phyloP scores from a whole-genome alignment of 352 stramenopile species.

The Phytophthora fragariaefolia region DNA sequence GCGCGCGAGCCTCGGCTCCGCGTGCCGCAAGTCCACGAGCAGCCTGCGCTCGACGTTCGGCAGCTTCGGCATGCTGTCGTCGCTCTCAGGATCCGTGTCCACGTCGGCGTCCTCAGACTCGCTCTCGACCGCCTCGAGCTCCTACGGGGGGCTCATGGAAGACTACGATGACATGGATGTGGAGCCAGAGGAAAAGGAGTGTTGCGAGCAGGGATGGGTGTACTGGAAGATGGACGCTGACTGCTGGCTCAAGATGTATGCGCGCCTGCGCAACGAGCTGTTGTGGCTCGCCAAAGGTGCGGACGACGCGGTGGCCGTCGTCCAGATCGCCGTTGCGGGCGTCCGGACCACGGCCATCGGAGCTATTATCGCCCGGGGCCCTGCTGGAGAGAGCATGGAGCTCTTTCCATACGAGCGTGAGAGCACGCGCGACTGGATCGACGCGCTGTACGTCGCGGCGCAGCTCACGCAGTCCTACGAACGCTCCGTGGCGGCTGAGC shows the following conservation, averaged over 20 bases:
- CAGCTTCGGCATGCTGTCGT: slow-evolving; percentile 48
- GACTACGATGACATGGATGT: slow-evolving; percentile 39
- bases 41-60: slow-evolving; percentile 37
- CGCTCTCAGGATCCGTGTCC: slow-evolving; percentile 31
- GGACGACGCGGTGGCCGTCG: slow-evolving; percentile 47
- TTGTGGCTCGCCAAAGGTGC: slow-evolving; percentile 69
- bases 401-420: slow-evolving; percentile 74
- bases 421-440: slow-evolving; percentile 60
- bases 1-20: slow-evolving; percentile 23
- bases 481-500: slow-evolving; percentile 44
- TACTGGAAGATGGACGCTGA: slow-evolving; percentile 72
- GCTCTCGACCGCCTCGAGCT: slow-evolving; percentile 58
- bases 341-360: slow-evolving; percentile 58
- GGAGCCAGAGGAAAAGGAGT: slow-evolving; percentile 32
- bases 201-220: slow-evolving; percentile 66
- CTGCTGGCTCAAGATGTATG: slow-evolving; percentile 84
- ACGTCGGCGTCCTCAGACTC: slow-evolving; percentile 39
- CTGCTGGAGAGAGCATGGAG: slow-evolving; percentile 75
- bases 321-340: slow-evolving; percentile 71
- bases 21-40: slow-evolving; percentile 27
- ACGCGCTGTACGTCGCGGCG: slow-evolving; percentile 70
- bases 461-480: slow-evolving; percentile 58
- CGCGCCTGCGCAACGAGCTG: slow-evolving; percentile 69
- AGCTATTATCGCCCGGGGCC: slow-evolving; percentile 54
- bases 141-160: slow-evolving; percentile 52